A percentile compares a stretch with the other conserved stretches of the same genome.
Evolutionary conservation across 106 monocot species (phyloP).

Genomic region (Amphibolis antarctica): DNA sequence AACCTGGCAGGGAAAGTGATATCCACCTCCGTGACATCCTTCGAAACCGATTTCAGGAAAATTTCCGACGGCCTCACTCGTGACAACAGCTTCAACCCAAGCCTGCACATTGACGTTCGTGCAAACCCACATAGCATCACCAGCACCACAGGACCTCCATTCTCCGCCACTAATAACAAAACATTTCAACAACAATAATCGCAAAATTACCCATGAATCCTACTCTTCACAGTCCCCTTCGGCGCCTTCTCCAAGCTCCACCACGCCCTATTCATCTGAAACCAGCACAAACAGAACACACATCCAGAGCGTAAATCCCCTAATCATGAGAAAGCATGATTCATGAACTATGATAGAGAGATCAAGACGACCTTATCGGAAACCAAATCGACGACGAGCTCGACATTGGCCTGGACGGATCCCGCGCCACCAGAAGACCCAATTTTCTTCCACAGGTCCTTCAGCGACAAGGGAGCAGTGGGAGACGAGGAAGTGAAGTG

Average conservation of each 20-base stretch:
- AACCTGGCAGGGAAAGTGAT: slow-evolving; percentile 76
- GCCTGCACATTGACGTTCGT: slow-evolving; percentile 30
- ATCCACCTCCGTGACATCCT: slow-evolving; percentile 66
- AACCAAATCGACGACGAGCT: slow-evolving; percentile 56
- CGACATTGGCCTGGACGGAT: slow-evolving; percentile 31
- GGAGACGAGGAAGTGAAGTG: slow-evolving; percentile 10
- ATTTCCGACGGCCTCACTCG: slow-evolving; percentile 78
- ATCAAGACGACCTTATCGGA: slow-evolving; percentile 48
- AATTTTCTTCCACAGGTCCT: slow-evolving; percentile 53
- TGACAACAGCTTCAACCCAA: slow-evolving; percentile 72
- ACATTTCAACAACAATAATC: background rate
- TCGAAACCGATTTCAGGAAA: slow-evolving; percentile 70
- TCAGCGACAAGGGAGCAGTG: slow-evolving; percentile 15
- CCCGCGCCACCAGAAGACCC: slow-evolving; percentile 5
- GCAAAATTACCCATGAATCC: slow-evolving; percentile 47
- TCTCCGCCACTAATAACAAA: background rate
- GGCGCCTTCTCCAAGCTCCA: slow-evolving; percentile 60
- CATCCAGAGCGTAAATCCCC: background rate
- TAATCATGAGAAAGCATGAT: background rate
- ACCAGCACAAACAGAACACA: background rate
- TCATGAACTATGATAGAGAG: background rate
- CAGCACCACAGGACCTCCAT: background rate
- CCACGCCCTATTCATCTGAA: slow-evolving; percentile 85
- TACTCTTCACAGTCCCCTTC: slow-evolving; percentile 54
- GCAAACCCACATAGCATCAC: background rate